Evolutionary conservation across 2,329 filamentous ascomycete species (phyloP).

Genomic region (Colletotrichum zoysiae): DNA sequence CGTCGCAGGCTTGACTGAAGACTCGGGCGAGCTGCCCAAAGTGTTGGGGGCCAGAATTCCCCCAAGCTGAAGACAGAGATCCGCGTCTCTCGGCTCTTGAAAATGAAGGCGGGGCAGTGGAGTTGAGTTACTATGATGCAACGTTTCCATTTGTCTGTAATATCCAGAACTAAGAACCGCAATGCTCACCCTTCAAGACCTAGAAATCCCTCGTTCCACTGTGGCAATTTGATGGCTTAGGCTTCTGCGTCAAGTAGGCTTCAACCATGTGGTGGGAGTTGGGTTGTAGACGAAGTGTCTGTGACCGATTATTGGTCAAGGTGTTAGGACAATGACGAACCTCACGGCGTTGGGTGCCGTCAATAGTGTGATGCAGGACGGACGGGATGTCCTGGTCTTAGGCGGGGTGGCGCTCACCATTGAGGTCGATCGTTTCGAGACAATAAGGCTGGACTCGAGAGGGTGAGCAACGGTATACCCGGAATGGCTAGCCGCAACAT

Average conservation of each 20-base stretch:
- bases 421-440: conserved; percentile 6
- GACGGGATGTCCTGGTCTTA: no score
- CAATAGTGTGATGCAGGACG: no score
- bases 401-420: not conserved
- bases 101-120: no score
- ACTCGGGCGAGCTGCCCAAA: not conserved
- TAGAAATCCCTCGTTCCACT: not conserved
- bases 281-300: not conserved
- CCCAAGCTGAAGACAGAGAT: no score
- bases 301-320: not conserved
- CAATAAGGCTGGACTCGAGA: conserved; percentile 1
- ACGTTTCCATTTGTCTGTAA: no score
- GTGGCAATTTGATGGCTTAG: not conserved
- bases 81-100: no score
- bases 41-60: not conserved
- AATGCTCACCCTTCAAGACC: no score
- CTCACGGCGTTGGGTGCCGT: not conserved
- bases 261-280: not conserved
- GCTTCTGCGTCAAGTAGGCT: not conserved
- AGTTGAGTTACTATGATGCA: no score
- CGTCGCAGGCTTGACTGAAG: conserved; percentile 9
- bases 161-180: no score
- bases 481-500: not conserved
- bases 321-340: not conserved
- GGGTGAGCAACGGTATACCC: not conserved